Conservation (phyloP, 371 early-diverging fungal genomes). For the Mucor ambiguus region DNA sequence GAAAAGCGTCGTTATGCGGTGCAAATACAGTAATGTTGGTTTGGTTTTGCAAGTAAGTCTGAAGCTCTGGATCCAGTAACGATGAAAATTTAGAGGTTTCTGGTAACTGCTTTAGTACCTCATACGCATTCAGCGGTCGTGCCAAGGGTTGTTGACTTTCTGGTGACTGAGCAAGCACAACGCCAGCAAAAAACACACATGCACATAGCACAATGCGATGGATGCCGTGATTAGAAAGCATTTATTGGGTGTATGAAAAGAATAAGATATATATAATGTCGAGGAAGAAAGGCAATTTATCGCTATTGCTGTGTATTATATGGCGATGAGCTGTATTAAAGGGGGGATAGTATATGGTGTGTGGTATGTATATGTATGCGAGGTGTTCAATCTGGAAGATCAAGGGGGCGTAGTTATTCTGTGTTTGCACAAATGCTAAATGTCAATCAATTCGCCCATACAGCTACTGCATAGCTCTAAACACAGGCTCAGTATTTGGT, state of each 20-base stretch:
- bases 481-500: background rate
- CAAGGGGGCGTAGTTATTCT: background rate
- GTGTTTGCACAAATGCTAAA: background rate
- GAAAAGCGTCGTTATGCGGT: constrained; percentile 15
- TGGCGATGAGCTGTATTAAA: background rate
- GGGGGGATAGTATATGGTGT: background rate
- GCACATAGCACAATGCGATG: background rate
- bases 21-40: constrained; percentile 13
- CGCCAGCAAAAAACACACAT: background rate
- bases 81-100: background rate
- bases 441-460: constrained; percentile 17
- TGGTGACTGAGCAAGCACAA: background rate
- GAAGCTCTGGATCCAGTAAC: background rate
- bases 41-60: background rate
- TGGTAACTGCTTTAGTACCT: background rate
- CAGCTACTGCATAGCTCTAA: constrained; percentile 18
- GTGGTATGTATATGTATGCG: background rate
- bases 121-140: background rate
- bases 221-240: background rate
- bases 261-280: background rate
- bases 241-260: background rate
- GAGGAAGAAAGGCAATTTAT: background rate
- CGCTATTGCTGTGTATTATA: background rate
- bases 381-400: background rate
- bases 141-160: background rate